Evolutionary conservation across 148 eudicot species (phyloP).

Genomic region (Rhododendron griersonianum): DNA sequence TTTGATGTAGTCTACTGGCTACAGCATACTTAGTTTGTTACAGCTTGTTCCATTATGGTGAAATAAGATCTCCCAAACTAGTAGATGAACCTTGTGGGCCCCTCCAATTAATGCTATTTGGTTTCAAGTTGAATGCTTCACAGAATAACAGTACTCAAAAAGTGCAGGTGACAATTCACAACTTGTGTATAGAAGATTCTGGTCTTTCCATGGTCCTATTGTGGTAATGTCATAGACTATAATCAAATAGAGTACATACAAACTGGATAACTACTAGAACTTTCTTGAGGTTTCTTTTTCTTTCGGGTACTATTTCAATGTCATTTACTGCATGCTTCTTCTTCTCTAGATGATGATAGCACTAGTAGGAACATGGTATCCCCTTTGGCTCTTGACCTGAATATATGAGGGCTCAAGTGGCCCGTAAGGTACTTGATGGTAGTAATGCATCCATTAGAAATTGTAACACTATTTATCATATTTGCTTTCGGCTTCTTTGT

Average conservation of each 20-base stretch:
- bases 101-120: background rate
- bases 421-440: background rate
- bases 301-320: background rate
- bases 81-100: background rate
- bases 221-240: background rate
- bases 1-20: background rate
- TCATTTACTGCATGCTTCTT: background rate
- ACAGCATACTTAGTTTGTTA: background rate
- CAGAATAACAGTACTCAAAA: background rate
- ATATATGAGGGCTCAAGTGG: background rate
- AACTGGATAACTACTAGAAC: background rate
- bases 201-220: background rate
- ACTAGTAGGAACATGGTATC: background rate
- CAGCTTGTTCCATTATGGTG: background rate
- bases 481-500: background rate
- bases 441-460: background rate
- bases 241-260: background rate
- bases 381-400: background rate
- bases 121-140: background rate
- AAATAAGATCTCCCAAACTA: background rate
- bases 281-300: background rate
- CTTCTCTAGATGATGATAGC: background rate
- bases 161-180: background rate
- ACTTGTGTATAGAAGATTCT: background rate
- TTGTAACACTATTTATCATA: background rate